Conservation (phyloP, 2,329 filamentous ascomycete species). For the Ophiostoma sp. region DNA sequence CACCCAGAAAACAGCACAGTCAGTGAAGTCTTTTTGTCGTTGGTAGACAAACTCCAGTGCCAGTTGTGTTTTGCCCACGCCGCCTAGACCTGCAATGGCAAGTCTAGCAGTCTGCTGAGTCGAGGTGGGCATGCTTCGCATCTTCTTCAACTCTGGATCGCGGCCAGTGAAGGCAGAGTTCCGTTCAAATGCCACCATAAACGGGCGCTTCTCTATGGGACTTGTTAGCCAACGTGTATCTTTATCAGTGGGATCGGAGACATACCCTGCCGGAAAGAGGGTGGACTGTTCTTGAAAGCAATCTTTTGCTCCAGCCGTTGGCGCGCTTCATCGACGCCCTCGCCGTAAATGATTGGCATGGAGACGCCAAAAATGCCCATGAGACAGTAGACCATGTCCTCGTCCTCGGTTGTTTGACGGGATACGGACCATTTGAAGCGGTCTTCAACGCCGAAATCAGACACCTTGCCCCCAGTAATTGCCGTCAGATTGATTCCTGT, state of each 20-base stretch:
- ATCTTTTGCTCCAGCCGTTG: neutral
- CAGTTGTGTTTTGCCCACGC: neutral
- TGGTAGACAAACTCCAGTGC: neutral
- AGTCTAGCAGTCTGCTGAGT: neutral
- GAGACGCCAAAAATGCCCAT: neutral
- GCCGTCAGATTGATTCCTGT: neutral
- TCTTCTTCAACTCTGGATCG: neutral
- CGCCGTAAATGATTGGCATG: neutral
- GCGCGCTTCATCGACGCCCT: neutral
- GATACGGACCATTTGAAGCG: neutral
- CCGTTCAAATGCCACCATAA: neutral
- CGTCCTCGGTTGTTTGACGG: constrained; percentile 1
- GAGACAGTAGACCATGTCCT: neutral
- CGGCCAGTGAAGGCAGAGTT: neutral
- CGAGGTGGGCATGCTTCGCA: neutral
- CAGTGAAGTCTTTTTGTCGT: neutral
- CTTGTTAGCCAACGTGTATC: neutral
- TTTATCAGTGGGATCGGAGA: neutral
- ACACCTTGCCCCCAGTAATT: neutral
- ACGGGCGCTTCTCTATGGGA: neutral
- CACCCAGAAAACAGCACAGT: neutral
- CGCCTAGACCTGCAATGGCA: neutral
- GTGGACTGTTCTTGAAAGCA: neutral
- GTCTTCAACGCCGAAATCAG: neutral
- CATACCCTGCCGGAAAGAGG: constrained; percentile 1